phyloP scores from a whole-genome alignment of 208 protist genomes.

The Crithidia sp. region DNA sequence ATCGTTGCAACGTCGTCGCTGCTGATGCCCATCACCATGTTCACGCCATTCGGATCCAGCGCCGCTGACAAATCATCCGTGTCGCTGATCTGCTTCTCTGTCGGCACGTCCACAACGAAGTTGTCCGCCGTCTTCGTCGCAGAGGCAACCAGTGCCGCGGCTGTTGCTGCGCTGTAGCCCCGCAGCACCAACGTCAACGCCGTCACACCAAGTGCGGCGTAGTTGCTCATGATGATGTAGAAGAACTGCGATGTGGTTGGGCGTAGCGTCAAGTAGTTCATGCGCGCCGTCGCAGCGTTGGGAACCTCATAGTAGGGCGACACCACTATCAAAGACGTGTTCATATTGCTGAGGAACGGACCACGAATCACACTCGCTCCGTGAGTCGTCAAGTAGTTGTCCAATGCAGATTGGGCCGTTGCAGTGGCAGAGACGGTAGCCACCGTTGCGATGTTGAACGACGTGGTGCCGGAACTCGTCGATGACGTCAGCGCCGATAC shows the following conservation, averaged over 20 bases:
- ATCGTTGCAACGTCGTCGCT: slow-evolving; percentile 18
- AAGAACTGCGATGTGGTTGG: slow-evolving; percentile 63
- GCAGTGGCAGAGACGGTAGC: no score
- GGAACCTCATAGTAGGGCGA: slow-evolving; percentile 31
- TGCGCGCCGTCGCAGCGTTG: neutral
- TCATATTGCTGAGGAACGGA: neutral
- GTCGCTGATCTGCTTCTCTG: neutral
- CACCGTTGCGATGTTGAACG: no score
- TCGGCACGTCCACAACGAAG: slow-evolving; percentile 1
- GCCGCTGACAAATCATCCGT: neutral
- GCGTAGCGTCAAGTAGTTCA: slow-evolving; percentile 25
- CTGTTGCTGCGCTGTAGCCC: slow-evolving; percentile 2
- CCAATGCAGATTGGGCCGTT: no score
- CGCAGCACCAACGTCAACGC: slow-evolving; percentile 6
- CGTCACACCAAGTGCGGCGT: neutral
- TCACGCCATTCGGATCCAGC: neutral
- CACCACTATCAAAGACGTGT: slow-evolving; percentile 22
- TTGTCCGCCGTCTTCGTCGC: slow-evolving; percentile 10
- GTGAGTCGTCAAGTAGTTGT: no score
- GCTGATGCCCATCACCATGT: slow-evolving; percentile 19
- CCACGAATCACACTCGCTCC: no score
- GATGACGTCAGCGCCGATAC: no score
- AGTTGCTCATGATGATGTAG: slow-evolving; percentile 30
- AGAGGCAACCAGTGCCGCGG: neutral
- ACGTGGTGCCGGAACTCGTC: no score